Percentiles rank a stretch among this genome's conserved stretches.
Evolutionary conservation across 805 yeast species (phyloP).

Genomic region (Myxozyma geophila): DNA sequence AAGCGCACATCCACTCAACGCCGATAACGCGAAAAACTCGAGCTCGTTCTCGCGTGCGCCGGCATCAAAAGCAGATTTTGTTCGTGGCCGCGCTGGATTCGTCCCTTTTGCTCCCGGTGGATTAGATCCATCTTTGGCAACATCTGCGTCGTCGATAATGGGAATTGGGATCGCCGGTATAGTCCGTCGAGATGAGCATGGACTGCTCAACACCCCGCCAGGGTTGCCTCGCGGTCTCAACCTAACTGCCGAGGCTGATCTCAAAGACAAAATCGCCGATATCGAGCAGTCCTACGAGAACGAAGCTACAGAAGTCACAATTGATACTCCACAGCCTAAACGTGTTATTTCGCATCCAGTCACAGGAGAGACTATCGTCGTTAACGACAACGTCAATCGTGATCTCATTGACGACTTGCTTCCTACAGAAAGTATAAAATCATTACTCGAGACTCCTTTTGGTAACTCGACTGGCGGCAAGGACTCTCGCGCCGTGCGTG

Average conservation of each 20-base stretch:
- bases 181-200: conserved; percentile 70
- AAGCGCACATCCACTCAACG: conserved; percentile 48
- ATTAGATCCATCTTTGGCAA: conserved; percentile 44
- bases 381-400: conserved; percentile 13
- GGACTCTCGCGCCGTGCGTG: conserved; percentile 33
- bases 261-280: conserved; percentile 26
- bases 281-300: conserved; percentile 33
- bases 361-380: conserved; percentile 17
- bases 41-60: conserved; percentile 69
- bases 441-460: conserved; percentile 25
- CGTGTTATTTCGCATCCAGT: conserved; percentile 38
- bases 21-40: conserved; percentile 68
- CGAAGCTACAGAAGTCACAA: background rate
- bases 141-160: conserved; percentile 37
- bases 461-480: background rate
- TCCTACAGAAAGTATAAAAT: conserved; percentile 48
- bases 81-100: conserved; percentile 71
- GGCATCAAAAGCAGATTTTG: conserved; percentile 59
- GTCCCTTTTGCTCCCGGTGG: conserved; percentile 97
- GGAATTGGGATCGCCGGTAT: conserved; percentile 38
- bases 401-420: conserved; percentile 52
- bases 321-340: conserved; percentile 7
- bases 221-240: conserved; percentile 77
- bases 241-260: conserved; percentile 28
- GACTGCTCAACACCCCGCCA: conserved; percentile 80